Evolutionary conservation across 257 asterid species (phyloP), one percentile per base, ranked within the genome.

Genomic region (Jaltomata sinuosa): DNA sequence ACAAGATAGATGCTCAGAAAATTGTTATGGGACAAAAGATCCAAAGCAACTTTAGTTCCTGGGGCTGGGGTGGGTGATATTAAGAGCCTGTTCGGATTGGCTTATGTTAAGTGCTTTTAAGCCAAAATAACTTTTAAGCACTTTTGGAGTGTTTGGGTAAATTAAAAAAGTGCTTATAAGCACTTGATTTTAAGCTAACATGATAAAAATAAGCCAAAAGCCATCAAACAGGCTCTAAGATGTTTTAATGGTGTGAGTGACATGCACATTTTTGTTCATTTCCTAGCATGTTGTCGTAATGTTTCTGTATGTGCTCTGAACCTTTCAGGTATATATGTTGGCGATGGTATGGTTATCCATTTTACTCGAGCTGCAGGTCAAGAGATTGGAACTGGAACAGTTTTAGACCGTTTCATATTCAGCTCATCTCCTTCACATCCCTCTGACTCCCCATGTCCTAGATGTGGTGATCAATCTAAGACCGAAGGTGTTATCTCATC

Each of bases 321-420:
- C 2, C 50, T 64, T 82, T 80, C 92, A 96, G 99, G 99, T 85
- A 91, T 96, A 87, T 96, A 94, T 52, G 62, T 91, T 53, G 98
- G 99, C 18, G 79, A 92, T 81, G 98, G 91, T 34, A 91, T 71
- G 15, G 98, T 93, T 81, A 89, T 96, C 88, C 99, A 96, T 88
- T 96, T 96, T 89, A 94, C 99, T 27, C 93, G 96, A 76, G 95
- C 94, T 74, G 94, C 92, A 3, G 98, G 94, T 45, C 98, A 91
- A 36, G 99, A 96, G 86, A 90, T 91, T 15, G 98, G 97, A 40
- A 96, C 97, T 0, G 99, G 99, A 38, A 96, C 98, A 3, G 86
- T 87, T 29, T 74, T 94, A 34, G 98, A 93, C 88, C 90, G 87
- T 50, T 62, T 88, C 49, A 72, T 96, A 82, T 88, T 91, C 89